Evolutionary conservation across 164 flowering plant species (phyloP), one percentile per base, ranked within the genome.

Genomic region (Aristolochia californica): DNA sequence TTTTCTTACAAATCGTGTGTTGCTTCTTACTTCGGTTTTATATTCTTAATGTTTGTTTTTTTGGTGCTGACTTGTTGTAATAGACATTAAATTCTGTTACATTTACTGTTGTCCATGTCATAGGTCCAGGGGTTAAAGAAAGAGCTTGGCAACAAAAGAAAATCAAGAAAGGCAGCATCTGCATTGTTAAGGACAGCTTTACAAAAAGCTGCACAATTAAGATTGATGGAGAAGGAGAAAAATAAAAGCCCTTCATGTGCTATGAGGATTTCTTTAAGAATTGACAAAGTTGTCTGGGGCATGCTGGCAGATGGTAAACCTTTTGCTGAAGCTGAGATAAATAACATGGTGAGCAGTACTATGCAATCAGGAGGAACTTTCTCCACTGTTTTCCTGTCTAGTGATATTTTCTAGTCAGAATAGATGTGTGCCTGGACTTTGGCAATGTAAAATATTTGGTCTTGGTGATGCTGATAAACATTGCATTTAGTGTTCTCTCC

Each of bases 251-350:
- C 97, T 24, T 90, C 99, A 5, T 93, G 74, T 79, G 99, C 99
- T 20, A 94, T 94, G 99, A 94, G 97, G 9, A 83, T 94, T 54
- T 94, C 99, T 58, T 58, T 94, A 70, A 86, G 79, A 74, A 90
- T 94, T 65, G 81, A 78, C 68, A 94, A 88, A 73, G 99, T 94
- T 59, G 97, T 80, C 27, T 94, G 99, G 99, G 65, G 85, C 69
- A 94, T 94, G 99, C 82, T 94, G 72, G 78, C 80, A 52, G 99
- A 94, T 75, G 97, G 99, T 48, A 94, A 94, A 77, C 71, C 97
- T 34, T 94, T 94, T 80, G 97, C 99, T 57, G 99, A 90, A 75
- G 95, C 95, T 59, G 99, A 94, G 78, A 87, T 94, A 65, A 94
- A 82, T 72, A 83, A 83, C 72, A 77, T 94, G 99, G 99, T 93